Base-by-base conservation (phyloP, 2,329 filamentous ascomycete genomes). In the Phaeoacremonium minimum region DNA sequence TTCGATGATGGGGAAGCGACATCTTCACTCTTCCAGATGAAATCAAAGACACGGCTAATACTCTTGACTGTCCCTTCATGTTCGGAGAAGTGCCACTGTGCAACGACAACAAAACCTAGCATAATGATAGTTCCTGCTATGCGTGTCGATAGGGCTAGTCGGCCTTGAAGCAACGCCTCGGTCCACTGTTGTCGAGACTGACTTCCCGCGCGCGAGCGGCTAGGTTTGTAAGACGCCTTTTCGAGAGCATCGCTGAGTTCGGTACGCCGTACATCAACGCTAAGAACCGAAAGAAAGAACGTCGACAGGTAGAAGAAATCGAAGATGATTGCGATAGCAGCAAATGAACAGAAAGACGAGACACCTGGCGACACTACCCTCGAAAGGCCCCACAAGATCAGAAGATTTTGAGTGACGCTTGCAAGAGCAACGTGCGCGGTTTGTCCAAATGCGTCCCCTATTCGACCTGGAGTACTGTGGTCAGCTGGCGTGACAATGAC, bases 281-380 rank as follows among this genome's bases (percentile, higher is more conserved):
- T 89, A 16, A 91, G 66, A 11, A 91, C 84, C 2, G 85, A 79
- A 4, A 89, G 68, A 51, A 91, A 90, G 60, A 89, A 90, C 0
- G 85, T 90, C 7, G 87, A 73, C 15, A 89, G 69, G 50, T 85
- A 89, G 50, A 89, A 80, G 43, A 85, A 84, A 57, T 91, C 86
- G 49, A 90, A 83, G 1, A 85, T 60, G 12, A 87, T 76, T 1
- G 85, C 87, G 35, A 90, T 76, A 3, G 81, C 81, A 4, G 83
- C 80, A 55, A 90, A 91, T 2, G 75, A 75, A 58, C 86, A 90
- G 49, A 90, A 89, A 0, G 81, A 83, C 1, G 80, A 75, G 4
- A 89, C 82, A 32, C 83, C 83, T 0, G 83, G 75, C 5, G 80
- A 80, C 2, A 87, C 83, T 7, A 85, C 55, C 16, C 67, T 73